Percentiles rank a stretch among this genome's conserved stretches.
Conservation (phyloP, 345 rosid species). For the Hirschfeldia incana region DNA sequence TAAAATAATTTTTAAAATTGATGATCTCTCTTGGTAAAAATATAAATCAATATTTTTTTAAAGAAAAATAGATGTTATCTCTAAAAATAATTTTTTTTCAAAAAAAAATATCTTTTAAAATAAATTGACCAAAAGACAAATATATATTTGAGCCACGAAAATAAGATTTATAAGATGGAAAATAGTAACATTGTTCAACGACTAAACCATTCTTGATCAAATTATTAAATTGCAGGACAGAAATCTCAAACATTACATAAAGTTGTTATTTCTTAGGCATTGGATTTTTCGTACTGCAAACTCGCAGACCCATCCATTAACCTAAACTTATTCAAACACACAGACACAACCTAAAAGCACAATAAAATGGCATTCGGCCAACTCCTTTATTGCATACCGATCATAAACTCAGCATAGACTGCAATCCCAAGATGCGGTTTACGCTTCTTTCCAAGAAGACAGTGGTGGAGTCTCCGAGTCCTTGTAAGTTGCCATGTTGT, state of each 20-base stretch:
- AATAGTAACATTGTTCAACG: not conserved
- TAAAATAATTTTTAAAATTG: no score
- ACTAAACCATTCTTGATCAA: not conserved
- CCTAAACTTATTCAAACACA: not conserved
- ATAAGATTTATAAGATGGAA: no score
- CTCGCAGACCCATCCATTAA: not conserved
- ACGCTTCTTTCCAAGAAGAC: constrained; percentile 1
- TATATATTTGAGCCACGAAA: no score
- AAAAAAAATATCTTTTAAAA: no score
- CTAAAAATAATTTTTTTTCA: no score
- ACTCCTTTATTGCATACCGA: not conserved
- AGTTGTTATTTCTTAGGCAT: not conserved
- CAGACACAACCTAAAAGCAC: not conserved
- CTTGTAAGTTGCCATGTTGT: not conserved
- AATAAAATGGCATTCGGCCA: not conserved
- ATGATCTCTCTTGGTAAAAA: no score
- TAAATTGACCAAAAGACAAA: no score
- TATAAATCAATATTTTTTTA: no score
- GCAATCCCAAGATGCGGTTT: not conserved
- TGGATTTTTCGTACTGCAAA: not conserved
- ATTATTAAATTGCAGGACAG: not conserved
- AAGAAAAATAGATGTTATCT: no score
- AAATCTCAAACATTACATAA: not conserved
- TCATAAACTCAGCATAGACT: constrained; percentile 1
- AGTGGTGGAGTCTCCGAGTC: not conserved